phyloP scores from a whole-genome alignment of 129 eudicot genomes.

The Flaveria ramosissima region DNA sequence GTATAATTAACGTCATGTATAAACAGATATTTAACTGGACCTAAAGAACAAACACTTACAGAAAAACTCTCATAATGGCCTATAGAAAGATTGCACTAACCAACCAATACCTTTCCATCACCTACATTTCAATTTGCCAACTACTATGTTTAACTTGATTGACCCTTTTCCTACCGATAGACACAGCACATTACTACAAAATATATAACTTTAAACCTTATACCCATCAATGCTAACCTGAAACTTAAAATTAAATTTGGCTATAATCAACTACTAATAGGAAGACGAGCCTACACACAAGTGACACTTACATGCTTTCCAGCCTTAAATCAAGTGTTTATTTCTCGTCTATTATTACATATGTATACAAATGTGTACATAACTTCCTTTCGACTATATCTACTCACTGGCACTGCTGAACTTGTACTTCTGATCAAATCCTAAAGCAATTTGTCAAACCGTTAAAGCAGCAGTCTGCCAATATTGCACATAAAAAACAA shows the following conservation, averaged over 20 bases:
- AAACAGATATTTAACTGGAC: background rate
- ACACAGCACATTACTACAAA: background rate
- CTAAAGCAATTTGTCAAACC: constrained; percentile 9
- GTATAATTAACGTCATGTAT: background rate
- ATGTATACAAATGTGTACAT: background rate
- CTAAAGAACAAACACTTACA: background rate
- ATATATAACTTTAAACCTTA: background rate
- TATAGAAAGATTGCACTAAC: background rate
- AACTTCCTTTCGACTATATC: background rate
- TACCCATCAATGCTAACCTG: constrained; percentile 12
- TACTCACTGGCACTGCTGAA: background rate
- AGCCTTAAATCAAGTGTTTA: background rate
- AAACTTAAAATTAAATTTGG: constrained; percentile 16
- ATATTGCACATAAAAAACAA: background rate
- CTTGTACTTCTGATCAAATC: constrained; percentile 12
- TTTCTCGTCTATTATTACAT: constrained; percentile 4
- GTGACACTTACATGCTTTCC: constrained; percentile 13
- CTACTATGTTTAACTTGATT: background rate
- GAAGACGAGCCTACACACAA: background rate
- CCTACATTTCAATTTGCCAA: constrained; percentile 5
- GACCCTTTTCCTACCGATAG: too few relatives aligned
- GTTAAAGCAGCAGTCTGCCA: background rate
- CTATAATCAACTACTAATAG: constrained; percentile 19
- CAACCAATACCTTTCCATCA: background rate
- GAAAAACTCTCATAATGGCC: background rate